A percentile compares a stretch with the other conserved stretches of the same genome.
These are phyloP conservation scores for Sugiyamaella grinbergsii DNA, from an alignment of 1,139 yeast species.

Conservation along the genomic window DNA sequence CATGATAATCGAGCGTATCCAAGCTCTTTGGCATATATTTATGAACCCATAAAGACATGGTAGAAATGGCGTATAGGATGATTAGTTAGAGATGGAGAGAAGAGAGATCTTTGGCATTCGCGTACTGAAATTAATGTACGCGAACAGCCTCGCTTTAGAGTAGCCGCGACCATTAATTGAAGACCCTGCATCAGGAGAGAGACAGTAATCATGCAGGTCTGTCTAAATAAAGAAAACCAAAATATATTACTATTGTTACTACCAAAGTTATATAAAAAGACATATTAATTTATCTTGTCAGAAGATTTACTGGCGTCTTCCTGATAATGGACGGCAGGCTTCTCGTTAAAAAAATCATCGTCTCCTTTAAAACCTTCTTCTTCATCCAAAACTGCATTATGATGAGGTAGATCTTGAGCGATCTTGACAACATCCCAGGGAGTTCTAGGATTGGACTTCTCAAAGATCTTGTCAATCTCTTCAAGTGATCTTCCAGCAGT, in stretches of 20 bases:
- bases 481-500: conserved; percentile 64
- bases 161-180: no score
- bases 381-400: conserved; percentile 16
- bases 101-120: no score
- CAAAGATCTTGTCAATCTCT: conserved; percentile 43
- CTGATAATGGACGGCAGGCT: background rate
- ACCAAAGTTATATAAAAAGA: no score
- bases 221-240: no score
- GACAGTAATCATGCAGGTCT: no score
- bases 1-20: conserved; percentile 66
- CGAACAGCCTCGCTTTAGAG: background rate
- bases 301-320: conserved; percentile 5
- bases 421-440: conserved; percentile 46
- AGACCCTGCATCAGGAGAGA: no score
- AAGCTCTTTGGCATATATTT: conserved; percentile 80
- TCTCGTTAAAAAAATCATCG: conserved; percentile 4
- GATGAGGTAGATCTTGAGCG: conserved; percentile 28
- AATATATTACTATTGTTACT: no score
- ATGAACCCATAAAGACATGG: conserved; percentile 97
- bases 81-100: background rate
- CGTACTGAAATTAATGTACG: background rate
- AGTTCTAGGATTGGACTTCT: conserved; percentile 39
- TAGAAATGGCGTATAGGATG: background rate
- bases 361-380: conserved; percentile 3
- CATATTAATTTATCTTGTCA: background rate